A percentile compares a stretch with the other conserved stretches of the same genome.
Conservation (phyloP, 2,329 filamentous ascomycete species). For the Talaromyces sp. region DNA sequence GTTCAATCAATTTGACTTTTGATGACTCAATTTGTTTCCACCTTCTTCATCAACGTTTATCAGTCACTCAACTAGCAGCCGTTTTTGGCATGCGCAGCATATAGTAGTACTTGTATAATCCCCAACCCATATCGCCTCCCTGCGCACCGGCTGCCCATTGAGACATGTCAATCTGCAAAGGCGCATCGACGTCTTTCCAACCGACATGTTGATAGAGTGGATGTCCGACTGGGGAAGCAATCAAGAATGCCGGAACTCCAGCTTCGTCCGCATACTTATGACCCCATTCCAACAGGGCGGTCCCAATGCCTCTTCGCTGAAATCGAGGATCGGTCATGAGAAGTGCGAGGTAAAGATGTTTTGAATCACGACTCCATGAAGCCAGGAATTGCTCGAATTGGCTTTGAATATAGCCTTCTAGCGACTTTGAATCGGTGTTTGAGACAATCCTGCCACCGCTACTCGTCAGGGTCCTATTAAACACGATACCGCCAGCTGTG, state of each 20-base stretch:
- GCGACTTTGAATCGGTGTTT: neutral
- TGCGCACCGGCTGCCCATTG: neutral
- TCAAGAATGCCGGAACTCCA: neutral
- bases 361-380: neutral
- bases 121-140: constrained; percentile 3
- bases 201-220: constrained; percentile 3
- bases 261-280: neutral
- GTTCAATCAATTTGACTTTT: neutral
- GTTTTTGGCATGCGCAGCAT: constrained; percentile 5
- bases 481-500: neutral
- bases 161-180: neutral
- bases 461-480: neutral
- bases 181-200: neutral
- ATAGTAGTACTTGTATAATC: constrained; percentile 1
- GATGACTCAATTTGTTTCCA: neutral
- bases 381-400: neutral
- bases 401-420: neutral
- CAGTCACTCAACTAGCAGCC: neutral
- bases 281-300: neutral
- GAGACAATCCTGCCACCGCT: neutral
- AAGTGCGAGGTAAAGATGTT: constrained; percentile 2
- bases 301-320: constrained; percentile 3
- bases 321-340: constrained; percentile 1
- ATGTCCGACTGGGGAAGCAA: constrained; percentile 3
- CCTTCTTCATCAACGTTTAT: neutral